Evolutionary conservation across 2,329 filamentous ascomycete genomes (phyloP), one percentile per base, ranked within the genome.

Genomic region (Sphaerulina musiva): DNA sequence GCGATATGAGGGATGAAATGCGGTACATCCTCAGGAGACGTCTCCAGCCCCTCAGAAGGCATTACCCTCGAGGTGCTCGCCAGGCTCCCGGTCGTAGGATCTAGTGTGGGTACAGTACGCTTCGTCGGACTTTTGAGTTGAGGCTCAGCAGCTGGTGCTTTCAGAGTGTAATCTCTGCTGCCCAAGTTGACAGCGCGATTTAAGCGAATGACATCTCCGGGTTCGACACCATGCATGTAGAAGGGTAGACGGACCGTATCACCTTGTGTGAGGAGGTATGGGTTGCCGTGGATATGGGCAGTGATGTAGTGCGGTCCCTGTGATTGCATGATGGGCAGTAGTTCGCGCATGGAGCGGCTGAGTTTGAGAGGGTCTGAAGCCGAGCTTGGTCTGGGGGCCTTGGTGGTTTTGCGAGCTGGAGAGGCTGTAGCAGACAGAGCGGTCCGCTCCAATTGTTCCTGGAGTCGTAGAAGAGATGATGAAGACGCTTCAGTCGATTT

Each of bases 81-180:
- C 26, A 65, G 49, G 7, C 54, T 50, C 26, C 63, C 63, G 7
- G 64, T 63, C 2, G 65, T 65, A 7, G 61, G 60, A 40, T 69
- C 67, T 6, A 63, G 26, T n/a, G 66, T 55, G 2, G 47, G 45
- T 1, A 48, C 50, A 5, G 66, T 63, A 4, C 49, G 55, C 8
- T 52, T 61, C 11, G 64, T 65, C 10, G 58, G 55, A 39, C 65
- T 68, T 45, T 65, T 68, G 11, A 67, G 53, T 54, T 62, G 63
- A 3, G 66, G 62, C 8, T 63, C 46, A n/a, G 87, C 83, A 4
- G 80, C 75, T 4, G 87, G 88, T 1, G 76, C 74, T 71, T 90
- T 88, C 59, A 97, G 77, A 4, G 92, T 96, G 73, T 88, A 95
- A 71, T 97, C 92, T 59, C 93, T 80, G 62, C 85, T 92, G 29